Evolutionary conservation across 2,329 filamentous ascomycete species (phyloP).

Genomic region (Alternaria sp.): DNA sequence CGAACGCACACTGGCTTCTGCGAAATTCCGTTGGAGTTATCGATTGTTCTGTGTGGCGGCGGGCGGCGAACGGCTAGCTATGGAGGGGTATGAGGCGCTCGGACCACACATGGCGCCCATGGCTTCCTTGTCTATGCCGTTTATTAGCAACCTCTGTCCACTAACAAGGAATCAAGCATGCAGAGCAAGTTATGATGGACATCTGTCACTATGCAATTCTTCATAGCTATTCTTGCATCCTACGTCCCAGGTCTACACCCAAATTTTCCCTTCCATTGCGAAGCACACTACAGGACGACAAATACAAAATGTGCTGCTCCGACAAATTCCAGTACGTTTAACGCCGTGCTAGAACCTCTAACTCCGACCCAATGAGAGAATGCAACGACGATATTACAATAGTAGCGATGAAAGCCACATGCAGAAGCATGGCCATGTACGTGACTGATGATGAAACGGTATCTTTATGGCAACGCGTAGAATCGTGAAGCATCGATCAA

Average conservation of each 20-base stretch:
- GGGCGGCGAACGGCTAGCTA: conserved; percentile 15
- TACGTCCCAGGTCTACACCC: conserved; percentile 11
- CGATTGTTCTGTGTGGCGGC: conserved; percentile 28
- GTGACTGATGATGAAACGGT: conserved; percentile 16
- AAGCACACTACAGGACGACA: conserved; percentile 10
- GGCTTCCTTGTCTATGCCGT: neutral
- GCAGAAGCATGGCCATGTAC: conserved; percentile 3
- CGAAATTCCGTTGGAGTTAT: conserved; percentile 36
- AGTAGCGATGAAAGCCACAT: conserved; percentile 12
- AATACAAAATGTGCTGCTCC: conserved; percentile 4
- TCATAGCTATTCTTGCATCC: conserved; percentile 3
- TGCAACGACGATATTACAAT: conserved; percentile 19
- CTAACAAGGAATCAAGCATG: no score
- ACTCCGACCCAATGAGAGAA: conserved; percentile 19
- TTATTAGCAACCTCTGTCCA: neutral
- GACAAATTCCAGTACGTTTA: conserved; percentile 6
- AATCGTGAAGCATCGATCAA: conserved; percentile 28
- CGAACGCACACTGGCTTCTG: conserved; percentile 30
- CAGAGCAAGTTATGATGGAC: neutral
- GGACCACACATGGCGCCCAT: conserved; percentile 4
- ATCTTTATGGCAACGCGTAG: conserved; percentile 23
- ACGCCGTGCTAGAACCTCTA: conserved; percentile 15
- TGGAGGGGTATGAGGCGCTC: conserved; percentile 24
- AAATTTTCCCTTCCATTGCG: conserved; percentile 14
- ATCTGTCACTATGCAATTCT: conserved; percentile 6